These are phyloP conservation scores for Eucalyptus pauciflora DNA, from an alignment of 345 rosid species.

Conservation along the genomic window DNA sequence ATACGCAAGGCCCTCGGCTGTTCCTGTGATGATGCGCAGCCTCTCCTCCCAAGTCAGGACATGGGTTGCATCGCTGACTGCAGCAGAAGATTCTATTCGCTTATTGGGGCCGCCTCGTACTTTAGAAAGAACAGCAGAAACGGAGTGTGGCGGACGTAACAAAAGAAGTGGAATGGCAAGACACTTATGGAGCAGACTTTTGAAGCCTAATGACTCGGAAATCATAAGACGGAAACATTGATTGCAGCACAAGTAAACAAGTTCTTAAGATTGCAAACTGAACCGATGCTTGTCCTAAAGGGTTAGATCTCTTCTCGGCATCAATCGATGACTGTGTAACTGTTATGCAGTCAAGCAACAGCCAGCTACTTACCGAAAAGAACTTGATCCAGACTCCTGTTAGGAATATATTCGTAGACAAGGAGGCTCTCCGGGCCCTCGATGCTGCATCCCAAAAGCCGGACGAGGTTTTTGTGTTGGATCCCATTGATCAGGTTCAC, in stretches of 20 bases:
- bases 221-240: neutral
- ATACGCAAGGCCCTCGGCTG: conserved; percentile 68
- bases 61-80: conserved; percentile 33
- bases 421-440: conserved; percentile 88
- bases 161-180: neutral
- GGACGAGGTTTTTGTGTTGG: conserved; percentile 59
- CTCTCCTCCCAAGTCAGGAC: conserved; percentile 60
- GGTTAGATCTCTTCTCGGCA: neutral
- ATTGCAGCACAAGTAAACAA: neutral
- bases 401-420: conserved; percentile 70
- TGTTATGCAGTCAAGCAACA: neutral
- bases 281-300: neutral
- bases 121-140: neutral
- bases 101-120: neutral
- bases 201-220: neutral
- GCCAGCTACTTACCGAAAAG: conserved; percentile 36
- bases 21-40: conserved; percentile 41
- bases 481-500: conserved; percentile 58
- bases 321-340: neutral
- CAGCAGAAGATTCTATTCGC: neutral
- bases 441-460: conserved; percentile 73
- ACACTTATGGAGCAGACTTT: neutral
- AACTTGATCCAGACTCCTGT: conserved; percentile 64
- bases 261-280: neutral
- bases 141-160: neutral